These are phyloP conservation scores for Ensete glaucum DNA, from an alignment of 176 grass and related monocot species.

Conservation along the genomic window DNA sequence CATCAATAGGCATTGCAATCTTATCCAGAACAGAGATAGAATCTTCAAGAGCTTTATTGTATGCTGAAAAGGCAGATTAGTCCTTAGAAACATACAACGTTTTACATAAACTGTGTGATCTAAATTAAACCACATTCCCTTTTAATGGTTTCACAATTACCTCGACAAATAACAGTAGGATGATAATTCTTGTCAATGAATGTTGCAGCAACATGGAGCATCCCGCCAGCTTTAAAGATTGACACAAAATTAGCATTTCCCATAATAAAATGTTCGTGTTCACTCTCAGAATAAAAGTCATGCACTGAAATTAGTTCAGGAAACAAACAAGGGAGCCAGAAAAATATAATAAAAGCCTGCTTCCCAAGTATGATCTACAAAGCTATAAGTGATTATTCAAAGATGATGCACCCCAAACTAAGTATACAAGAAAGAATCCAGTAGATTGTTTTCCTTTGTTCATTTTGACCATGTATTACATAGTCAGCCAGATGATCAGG, in stretches of 20 bases:
- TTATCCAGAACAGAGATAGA: slow-evolving; percentile 82
- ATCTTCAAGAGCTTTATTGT: slow-evolving; percentile 87
- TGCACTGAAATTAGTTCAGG: not conserved
- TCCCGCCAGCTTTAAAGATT: slow-evolving; percentile 70
- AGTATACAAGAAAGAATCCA: too few relatives aligned
- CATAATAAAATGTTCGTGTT: not conserved
- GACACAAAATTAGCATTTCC: not conserved
- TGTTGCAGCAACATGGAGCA: slow-evolving; percentile 88
- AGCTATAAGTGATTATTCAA: not conserved
- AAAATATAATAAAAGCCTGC: not conserved
- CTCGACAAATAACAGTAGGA: slow-evolving; percentile 91
- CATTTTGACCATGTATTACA: not conserved
- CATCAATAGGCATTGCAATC: slow-evolving; percentile 79
- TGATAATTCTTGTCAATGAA: slow-evolving; percentile 93
- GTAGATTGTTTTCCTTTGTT: not conserved
- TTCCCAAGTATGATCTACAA: not conserved
- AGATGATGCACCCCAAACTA: not conserved
- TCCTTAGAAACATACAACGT: slow-evolving; percentile 5
- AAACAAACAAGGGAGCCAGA: not conserved
- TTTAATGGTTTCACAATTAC: slow-evolving; percentile 21
- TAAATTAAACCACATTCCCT: not conserved
- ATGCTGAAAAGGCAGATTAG: slow-evolving; percentile 25
- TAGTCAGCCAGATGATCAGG: slow-evolving; percentile 1
- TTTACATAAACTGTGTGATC: slow-evolving; percentile 2
- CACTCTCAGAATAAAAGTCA: not conserved